A percentile compares a stretch with the other conserved stretches of the same genome.
phyloP scores from a whole-genome alignment of 257 asterid species.

The Ilex asprella region DNA sequence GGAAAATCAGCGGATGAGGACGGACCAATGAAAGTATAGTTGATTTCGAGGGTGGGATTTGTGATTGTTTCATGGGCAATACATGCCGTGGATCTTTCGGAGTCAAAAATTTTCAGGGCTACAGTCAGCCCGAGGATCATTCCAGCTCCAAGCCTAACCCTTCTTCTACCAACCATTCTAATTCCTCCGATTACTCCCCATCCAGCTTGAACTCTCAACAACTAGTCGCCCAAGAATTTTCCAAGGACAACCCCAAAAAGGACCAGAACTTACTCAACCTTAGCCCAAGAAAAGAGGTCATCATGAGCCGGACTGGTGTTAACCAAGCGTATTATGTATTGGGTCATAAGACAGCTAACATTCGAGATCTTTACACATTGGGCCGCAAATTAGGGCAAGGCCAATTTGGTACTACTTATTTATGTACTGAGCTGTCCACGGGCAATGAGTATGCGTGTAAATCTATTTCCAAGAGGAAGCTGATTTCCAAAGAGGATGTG shows the following conservation, averaged over 20 bases:
- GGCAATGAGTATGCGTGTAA: slow-evolving; percentile 74
- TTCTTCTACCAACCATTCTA: slow-evolving; percentile 29
- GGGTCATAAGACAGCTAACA: slow-evolving; percentile 74
- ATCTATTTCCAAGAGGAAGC: slow-evolving; percentile 81
- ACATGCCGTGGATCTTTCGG: slow-evolving; percentile 95
- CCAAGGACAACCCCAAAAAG: slow-evolving; percentile 35
- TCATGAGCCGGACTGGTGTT: slow-evolving; percentile 50
- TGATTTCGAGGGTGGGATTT: slow-evolving; percentile 24
- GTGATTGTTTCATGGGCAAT: slow-evolving; percentile 77
- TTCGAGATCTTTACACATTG: slow-evolving; percentile 66
- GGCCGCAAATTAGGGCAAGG: slow-evolving; percentile 91
- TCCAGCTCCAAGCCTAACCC: slow-evolving; percentile 34
- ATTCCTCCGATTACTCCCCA: slow-evolving; percentile 41
- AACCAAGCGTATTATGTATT: slow-evolving; percentile 59
- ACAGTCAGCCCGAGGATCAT: slow-evolving; percentile 49
- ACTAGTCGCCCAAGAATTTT: slow-evolving; percentile 33
- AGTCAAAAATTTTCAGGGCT: slow-evolving; percentile 54
- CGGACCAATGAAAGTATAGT: slow-evolving; percentile 1
- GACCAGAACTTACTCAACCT: slow-evolving; percentile 20
- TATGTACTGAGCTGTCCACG: slow-evolving; percentile 59
- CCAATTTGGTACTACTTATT: slow-evolving; percentile 78
- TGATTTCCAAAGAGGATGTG: slow-evolving; percentile 76
- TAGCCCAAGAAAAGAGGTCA: slow-evolving; percentile 32
- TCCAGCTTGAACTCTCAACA: slow-evolving; percentile 30
- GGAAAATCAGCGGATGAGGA: slow-evolving; percentile 20